Evolutionary conservation across 176 grass and related monocot genomes (phyloP).

Genomic region (Hsuehochloa calcarea): DNA sequence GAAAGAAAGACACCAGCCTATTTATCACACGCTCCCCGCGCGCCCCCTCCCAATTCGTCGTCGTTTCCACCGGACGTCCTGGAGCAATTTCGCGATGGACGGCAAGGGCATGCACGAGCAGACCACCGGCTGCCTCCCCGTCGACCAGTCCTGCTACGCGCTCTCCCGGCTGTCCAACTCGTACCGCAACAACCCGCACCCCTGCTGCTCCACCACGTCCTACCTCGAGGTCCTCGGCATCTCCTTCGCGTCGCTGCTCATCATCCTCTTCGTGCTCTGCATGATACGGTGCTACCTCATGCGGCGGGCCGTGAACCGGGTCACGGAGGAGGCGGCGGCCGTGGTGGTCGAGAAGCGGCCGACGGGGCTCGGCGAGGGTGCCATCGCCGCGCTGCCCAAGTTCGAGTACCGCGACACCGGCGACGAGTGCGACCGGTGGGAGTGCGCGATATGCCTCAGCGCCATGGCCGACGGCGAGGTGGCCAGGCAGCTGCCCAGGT

Average conservation of each 20-base stretch:
- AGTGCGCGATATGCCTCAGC: slow-evolving; percentile 57
- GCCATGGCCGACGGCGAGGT: slow-evolving; percentile 49
- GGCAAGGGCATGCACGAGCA: slow-evolving; percentile 22
- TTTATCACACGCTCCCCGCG: neutral
- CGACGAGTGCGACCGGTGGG: slow-evolving; percentile 20
- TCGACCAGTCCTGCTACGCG: slow-evolving; percentile 35
- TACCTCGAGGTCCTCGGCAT: slow-evolving; percentile 48
- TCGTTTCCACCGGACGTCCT: neutral
- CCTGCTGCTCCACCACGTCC: slow-evolving; percentile 16
- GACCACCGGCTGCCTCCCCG: slow-evolving; percentile 28
- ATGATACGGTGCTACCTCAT: slow-evolving; percentile 35
- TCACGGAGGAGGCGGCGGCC: neutral
- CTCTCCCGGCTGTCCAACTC: slow-evolving; percentile 21
- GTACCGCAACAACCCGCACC: neutral
- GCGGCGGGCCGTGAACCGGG: slow-evolving; percentile 16
- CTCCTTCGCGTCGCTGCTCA: slow-evolving; percentile 43
- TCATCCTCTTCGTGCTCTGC: slow-evolving; percentile 36
- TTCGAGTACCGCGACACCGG: slow-evolving; percentile 32
- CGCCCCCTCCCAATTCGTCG: neutral
- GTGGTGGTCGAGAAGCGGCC: neutral
- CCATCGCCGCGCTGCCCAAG: slow-evolving; percentile 40
- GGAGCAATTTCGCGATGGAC: slow-evolving; percentile 9
- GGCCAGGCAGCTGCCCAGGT: slow-evolving; percentile 46
- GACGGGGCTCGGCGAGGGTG: slow-evolving; percentile 2
- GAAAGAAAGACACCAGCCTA: slow-evolving; percentile 11